Conservation (phyloP, 2,329 filamentous ascomycete genomes). For the Akanthomyces muscarius region DNA sequence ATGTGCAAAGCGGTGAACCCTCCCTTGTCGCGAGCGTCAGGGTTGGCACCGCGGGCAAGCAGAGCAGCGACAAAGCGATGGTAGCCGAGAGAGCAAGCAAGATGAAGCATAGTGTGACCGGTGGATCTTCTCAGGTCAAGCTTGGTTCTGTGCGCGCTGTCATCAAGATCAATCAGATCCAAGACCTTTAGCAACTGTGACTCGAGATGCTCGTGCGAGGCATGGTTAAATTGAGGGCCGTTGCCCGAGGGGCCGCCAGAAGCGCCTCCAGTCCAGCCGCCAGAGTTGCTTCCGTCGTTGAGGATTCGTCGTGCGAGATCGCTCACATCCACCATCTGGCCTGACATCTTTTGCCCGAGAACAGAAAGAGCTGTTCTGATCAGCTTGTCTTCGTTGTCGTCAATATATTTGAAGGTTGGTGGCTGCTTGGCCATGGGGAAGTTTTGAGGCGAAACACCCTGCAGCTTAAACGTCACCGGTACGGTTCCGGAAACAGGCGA, state of each 20-base stretch:
- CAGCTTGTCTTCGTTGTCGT: slow-evolving; percentile 65
- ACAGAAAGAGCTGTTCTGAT: slow-evolving; percentile 65
- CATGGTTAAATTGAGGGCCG: slow-evolving; percentile 42
- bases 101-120: slow-evolving; percentile 77
- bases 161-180: slow-evolving; percentile 75
- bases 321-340: slow-evolving; percentile 56
- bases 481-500: slow-evolving; percentile 64
- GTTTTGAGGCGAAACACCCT: slow-evolving; percentile 38
- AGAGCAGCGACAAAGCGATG: slow-evolving; percentile 73
- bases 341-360: slow-evolving; percentile 60
- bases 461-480: slow-evolving; percentile 63
- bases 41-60: slow-evolving; percentile 71
- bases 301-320: slow-evolving; percentile 61
- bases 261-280: slow-evolving; percentile 44
- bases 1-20: slow-evolving; percentile 81
- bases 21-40: slow-evolving; percentile 69
- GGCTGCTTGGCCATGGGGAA: slow-evolving; percentile 39
- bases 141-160: slow-evolving; percentile 62
- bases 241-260: slow-evolving; percentile 38
- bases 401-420: slow-evolving; percentile 67
- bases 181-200: slow-evolving; percentile 66
- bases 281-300: slow-evolving; percentile 38
- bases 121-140: slow-evolving; percentile 62
- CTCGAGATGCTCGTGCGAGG: slow-evolving; percentile 54
- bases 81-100: slow-evolving; percentile 71